Conservation (phyloP, 179 eudicot species). For the Camellia oleifera region DNA sequence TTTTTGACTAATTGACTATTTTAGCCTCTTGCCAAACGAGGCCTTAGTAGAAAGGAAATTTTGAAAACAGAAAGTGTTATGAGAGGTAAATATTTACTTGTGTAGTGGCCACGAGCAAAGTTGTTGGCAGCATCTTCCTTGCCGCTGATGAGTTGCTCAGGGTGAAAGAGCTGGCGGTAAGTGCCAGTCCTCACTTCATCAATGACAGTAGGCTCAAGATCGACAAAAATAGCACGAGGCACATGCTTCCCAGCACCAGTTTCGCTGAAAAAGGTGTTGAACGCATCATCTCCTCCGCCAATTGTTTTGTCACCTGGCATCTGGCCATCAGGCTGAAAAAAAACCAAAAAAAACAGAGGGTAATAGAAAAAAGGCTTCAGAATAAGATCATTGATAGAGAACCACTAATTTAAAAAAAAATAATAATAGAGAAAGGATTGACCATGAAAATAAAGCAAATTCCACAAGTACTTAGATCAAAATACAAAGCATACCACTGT, state of each 20-base stretch:
- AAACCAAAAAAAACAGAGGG: not conserved
- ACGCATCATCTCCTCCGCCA: slow-evolving; percentile 35
- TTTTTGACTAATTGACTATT: too few relatives aligned
- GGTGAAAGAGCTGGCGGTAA: slow-evolving; percentile 36
- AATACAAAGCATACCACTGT: not conserved
- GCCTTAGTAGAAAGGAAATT: not conserved
- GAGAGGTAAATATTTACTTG: not conserved
- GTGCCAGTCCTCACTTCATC: slow-evolving; percentile 33
- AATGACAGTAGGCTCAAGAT: slow-evolving; percentile 35
- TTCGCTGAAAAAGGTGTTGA: slow-evolving; percentile 36
- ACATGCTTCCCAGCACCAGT: slow-evolving; percentile 32
- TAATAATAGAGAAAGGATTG: too few relatives aligned
- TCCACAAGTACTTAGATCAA: not conserved
- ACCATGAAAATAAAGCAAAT: not conserved
- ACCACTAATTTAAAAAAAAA: too few relatives aligned
- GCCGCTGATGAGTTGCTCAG: slow-evolving; percentile 35
- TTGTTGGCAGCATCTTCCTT: slow-evolving; percentile 38
- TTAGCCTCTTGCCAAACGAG: too few relatives aligned
- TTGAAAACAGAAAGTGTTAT: not conserved
- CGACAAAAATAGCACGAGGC: slow-evolving; percentile 29
- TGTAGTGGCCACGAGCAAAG: slow-evolving; percentile 36
- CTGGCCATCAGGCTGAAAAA: slow-evolving; percentile 33
- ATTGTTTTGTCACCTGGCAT: slow-evolving; percentile 35
- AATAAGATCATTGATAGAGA: not conserved
- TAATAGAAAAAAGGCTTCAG: not conserved